A percentile compares a stretch with the other conserved stretches of the same genome.
These are phyloP conservation scores for Limnanthes douglasii DNA, from an alignment of 345 rosid genomes.

Conservation along the genomic window DNA sequence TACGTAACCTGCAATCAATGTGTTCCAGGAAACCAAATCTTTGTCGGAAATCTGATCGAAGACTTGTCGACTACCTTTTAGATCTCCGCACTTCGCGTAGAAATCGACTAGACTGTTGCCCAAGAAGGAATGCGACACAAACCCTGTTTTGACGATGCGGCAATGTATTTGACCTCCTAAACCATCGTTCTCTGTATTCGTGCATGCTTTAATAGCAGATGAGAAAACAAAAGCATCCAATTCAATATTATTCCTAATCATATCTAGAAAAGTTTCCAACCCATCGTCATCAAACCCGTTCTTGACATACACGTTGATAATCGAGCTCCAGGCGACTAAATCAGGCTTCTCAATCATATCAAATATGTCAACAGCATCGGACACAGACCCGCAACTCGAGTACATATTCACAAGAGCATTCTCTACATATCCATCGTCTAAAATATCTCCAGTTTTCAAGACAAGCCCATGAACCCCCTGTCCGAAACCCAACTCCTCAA, in stretches of 20 bases:
- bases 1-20: constrained; percentile 14
- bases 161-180: constrained; percentile 11
- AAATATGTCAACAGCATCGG: constrained; percentile 12
- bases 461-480: too few relatives aligned
- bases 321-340: constrained; percentile 18
- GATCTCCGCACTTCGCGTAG: constrained; percentile 13
- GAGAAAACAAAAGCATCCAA: constrained; percentile 13
- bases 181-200: constrained; percentile 4
- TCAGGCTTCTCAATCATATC: constrained; percentile 8
- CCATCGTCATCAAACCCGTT: constrained; percentile 12
- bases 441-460: too few relatives aligned
- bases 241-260: constrained; percentile 4
- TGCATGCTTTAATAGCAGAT: constrained; percentile 10
- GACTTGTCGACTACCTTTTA: constrained; percentile 7
- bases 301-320: constrained; percentile 13
- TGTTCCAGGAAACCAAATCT: constrained; percentile 23
- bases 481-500: constrained; percentile 8
- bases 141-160: constrained; percentile 10
- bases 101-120: constrained; percentile 17
- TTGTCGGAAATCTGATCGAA: constrained; percentile 8
- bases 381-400: constrained; percentile 10
- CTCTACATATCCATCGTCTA: constrained; percentile 14
- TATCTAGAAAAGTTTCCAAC: constrained; percentile 9
- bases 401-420: constrained; percentile 20
- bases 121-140: constrained; percentile 6